Base-by-base conservation (phyloP, 2,329 filamentous ascomycete species). In the Berkeleyomyces rouxiae region DNA sequence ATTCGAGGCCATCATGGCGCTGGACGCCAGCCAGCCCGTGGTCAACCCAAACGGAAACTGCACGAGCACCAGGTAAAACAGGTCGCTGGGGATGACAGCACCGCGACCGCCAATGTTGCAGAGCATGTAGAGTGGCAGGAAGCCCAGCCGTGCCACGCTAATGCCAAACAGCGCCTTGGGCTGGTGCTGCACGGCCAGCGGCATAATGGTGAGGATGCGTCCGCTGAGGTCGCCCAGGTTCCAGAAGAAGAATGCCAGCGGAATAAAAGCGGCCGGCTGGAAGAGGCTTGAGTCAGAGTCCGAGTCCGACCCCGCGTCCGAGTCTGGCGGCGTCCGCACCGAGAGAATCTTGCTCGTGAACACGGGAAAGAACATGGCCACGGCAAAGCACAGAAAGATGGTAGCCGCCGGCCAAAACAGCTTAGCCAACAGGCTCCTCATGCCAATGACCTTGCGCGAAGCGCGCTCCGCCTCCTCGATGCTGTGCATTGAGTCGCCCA, bases 351-450 rank as follows among this genome's bases (percentile, higher is more conserved):
- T 83, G 63, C 79, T 76, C 0, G 93, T 97, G 73, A 95, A 95
- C 65, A 97, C 88, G 0, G 93, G 93, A 76, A 91, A 97, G 71
- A 93, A 84, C 92, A 99, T 97, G 59, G 91, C 91, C 62, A 92
- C 75, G 49, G 80, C 75, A 70, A 97, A 97, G 70, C 86, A 90
- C 66, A 91, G 71, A 68, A 89, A 90, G 11, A 96, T 82, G 6
- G 88, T 82, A n/a, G 79, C 76, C 0, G 89, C 82, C 11, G 90
- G 78, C 82, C 87, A 95, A 69, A 82, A 83, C 53, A 97, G 81
- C 72, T 95, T 95, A 65, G 76, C 76, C 68, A 93, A 84, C 3
- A 97, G 81, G 0, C 76, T 76, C 67, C 76, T 76, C 66, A 96
- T 79, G 68, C 76, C 71, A 61, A 78, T 74, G 61, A 76, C 74